Base-by-base conservation (phyloP, 805 yeast species). In the Suhomyces prunicola region DNA sequence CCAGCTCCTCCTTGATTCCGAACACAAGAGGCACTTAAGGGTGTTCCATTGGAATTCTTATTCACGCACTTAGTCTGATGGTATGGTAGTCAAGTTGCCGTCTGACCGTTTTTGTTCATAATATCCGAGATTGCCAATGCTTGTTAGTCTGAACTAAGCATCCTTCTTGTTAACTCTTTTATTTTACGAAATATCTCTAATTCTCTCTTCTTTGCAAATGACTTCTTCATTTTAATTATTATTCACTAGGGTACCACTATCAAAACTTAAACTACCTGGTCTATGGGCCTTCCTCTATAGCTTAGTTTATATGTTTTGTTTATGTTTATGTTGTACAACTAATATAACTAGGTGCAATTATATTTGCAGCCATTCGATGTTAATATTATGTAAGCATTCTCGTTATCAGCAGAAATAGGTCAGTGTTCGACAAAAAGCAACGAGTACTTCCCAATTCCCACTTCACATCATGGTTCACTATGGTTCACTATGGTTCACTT, bases 101-200 rank as follows among this genome's bases (percentile, higher is more conserved):
- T 48, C 44, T 26, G 29, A 19, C 10, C 26, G 49, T 47, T 36
- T 47, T 13, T 29, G 35, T 36, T 17, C 42, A 36, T 19, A 15
- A 36, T 23, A 33, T 47, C 48, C 49, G 17, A 19, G 36, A 31
- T 47, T 36, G 41, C 42, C 35, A 42, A 47, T 47, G 49, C 49
- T 47, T 47, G 49, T 47, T 47, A 35, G 23, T 24, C 24, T 22
- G 49, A 47, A 47, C 49, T 47, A 47, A 47, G 49, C 49, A 47
- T 47, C 49, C 49, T 47, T 47, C 49, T 35, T 36, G 47, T 27
- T 17, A 12, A 26, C 12, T 46, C 40, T 12, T 33, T 22, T 35
- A 23, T 12, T 33, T 48, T 39, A 39, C 41, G 41, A 17, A 36
- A 39, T 39, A 13, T 39, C 42, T 48, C 27, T 29, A 48, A 40